Evolutionary conservation across 2,329 filamentous ascomycete genomes (phyloP).

Genomic region (Lachnum nothofagi): DNA sequence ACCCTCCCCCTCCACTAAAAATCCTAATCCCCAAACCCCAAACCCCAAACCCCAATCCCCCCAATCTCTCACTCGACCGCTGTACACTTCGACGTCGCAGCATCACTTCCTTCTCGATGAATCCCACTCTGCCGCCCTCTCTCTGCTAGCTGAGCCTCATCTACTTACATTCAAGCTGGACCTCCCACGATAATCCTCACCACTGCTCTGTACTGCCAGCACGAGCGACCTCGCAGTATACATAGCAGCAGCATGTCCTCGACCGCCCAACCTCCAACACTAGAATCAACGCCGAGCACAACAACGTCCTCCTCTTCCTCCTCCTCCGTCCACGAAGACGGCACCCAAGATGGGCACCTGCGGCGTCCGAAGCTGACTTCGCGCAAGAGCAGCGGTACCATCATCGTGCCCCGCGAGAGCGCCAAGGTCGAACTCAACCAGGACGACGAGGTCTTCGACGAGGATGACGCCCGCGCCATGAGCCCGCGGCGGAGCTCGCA

Average conservation of each 20-base stretch:
- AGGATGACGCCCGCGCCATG: conserved; percentile 89
- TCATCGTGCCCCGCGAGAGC: conserved; percentile 74
- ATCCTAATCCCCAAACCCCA: background rate
- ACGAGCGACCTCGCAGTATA: no score
- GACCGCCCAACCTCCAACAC: no score
- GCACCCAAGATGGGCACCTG: background rate
- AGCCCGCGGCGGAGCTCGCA: conserved; percentile 86
- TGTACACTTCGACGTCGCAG: background rate
- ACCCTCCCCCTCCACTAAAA: background rate
- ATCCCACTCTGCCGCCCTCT: background rate
- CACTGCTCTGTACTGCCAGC: no score
- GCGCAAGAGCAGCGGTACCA: conserved; percentile 74
- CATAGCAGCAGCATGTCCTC: no score
- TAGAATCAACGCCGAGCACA: background rate
- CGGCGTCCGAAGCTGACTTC: conserved; percentile 63
- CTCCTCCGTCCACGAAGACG: conserved; percentile 20
- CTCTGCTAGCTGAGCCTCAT: background rate
- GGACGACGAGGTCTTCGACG: conserved; percentile 62
- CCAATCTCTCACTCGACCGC: background rate
- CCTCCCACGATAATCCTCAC: no score
- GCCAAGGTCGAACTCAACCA: conserved; percentile 67
- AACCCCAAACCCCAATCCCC: background rate
- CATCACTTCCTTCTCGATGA: background rate
- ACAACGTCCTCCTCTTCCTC: conserved; percentile 14
- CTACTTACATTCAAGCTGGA: background rate